These are phyloP conservation scores for Beta lomatogona DNA, from an alignment of 179 eudicot species.

Conservation along the genomic window DNA sequence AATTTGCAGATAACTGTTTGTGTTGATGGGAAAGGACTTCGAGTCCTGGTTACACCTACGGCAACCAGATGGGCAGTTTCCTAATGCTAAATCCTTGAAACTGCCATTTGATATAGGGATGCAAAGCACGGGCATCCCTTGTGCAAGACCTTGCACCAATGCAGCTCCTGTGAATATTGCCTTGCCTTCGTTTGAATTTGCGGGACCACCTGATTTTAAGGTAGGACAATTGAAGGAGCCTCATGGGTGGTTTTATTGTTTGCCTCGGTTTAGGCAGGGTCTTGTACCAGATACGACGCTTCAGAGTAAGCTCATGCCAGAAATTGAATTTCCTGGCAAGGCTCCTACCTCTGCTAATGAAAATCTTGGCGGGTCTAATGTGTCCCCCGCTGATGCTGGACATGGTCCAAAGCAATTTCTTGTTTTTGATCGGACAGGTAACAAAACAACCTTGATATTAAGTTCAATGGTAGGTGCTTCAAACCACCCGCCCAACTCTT, in stretches of 20 bases:
- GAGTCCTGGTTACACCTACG: slow-evolving; percentile 51
- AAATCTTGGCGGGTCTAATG: slow-evolving; percentile 18
- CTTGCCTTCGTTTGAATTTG: slow-evolving; percentile 32
- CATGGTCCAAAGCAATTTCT: slow-evolving; percentile 62
- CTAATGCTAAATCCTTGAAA: slow-evolving; percentile 38
- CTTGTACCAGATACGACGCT: slow-evolving; percentile 25
- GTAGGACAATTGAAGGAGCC: slow-evolving; percentile 40
- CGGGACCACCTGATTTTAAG: slow-evolving; percentile 38
- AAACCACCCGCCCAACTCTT: slow-evolving; percentile 35
- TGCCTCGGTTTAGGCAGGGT: slow-evolving; percentile 54
- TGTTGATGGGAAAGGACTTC: slow-evolving; percentile 71
- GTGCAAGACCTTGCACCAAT: slow-evolving; percentile 39
- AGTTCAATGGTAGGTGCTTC: slow-evolving; percentile 54
- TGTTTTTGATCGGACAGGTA: slow-evolving; percentile 88
- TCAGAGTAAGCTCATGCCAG: slow-evolving; percentile 22
- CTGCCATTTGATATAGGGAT: slow-evolving; percentile 45
- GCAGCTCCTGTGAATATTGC: slow-evolving; percentile 34
- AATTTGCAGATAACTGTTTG: slow-evolving; percentile 46
- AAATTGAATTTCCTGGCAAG: slow-evolving; percentile 18
- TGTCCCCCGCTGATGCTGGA: slow-evolving; percentile 27
- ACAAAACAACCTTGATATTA: slow-evolving; percentile 69
- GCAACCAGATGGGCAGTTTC: slow-evolving; percentile 41
- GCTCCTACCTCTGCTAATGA: slow-evolving; percentile 22
- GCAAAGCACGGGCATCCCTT: slow-evolving; percentile 36
- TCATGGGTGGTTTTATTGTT: slow-evolving; percentile 51